Percentiles rank a stretch among this genome's conserved stretches.
Conservation (phyloP, 2,329 filamentous ascomycete genomes). For the Fonsecaea erecta region DNA sequence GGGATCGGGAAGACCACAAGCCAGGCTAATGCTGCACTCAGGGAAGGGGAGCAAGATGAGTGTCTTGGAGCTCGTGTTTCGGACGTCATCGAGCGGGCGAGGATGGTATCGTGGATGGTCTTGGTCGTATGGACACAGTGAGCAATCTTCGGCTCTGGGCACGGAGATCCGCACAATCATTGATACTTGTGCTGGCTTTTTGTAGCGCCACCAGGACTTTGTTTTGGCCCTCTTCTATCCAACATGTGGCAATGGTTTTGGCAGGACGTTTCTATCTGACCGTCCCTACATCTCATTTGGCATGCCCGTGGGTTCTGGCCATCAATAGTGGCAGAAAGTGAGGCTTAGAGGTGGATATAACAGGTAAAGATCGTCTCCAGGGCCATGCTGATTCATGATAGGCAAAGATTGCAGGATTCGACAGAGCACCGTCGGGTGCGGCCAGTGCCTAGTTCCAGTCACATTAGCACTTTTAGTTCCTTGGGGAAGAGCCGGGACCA, state of each 20-base stretch:
- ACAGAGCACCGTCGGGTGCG: neutral
- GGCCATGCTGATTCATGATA: slow-evolving; percentile 4
- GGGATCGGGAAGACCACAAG: slow-evolving; percentile 1
- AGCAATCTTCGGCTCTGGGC: neutral
- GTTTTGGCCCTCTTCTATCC: neutral
- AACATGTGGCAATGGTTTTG: neutral
- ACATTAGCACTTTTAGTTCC: neutral
- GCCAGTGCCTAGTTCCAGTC: slow-evolving; percentile 6
- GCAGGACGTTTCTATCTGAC: neutral
- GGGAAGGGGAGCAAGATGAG: neutral
- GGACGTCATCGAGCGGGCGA: neutral
- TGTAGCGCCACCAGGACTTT: neutral
- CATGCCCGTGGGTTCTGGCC: slow-evolving; percentile 6
- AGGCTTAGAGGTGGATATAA: slow-evolving; percentile 2
- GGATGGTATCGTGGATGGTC: neutral
- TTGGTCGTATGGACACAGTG: neutral
- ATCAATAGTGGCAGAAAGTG: slow-evolving; percentile 15
- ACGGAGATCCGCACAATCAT: neutral
- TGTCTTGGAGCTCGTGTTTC: neutral
- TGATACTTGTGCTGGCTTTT: neutral
- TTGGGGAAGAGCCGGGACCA: slow-evolving; percentile 4
- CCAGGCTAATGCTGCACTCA: neutral
- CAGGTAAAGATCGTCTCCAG: slow-evolving; percentile 12
- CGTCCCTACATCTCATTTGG: neutral
- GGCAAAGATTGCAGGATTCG: slow-evolving; percentile 4